Evolutionary conservation across 768 basidiomycete species (phyloP), one percentile per base, ranked within the genome.

Genomic region (Russula sp.): DNA sequence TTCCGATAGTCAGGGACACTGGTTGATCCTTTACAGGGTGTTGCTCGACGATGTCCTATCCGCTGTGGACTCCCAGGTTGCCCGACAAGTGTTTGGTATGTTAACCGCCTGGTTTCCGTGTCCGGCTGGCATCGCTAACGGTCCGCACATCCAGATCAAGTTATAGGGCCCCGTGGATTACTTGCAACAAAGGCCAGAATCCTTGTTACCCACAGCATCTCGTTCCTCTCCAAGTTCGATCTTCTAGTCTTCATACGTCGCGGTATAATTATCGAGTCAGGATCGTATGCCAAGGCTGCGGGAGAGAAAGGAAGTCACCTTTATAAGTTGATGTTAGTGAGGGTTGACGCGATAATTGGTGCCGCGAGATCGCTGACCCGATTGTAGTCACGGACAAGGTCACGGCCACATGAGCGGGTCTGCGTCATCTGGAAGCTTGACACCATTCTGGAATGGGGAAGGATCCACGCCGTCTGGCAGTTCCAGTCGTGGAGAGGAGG

Each of bases 41-140:
- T 81, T 98, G 1, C 79, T 98, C 6, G 96, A 98, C 69, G 95
- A 98, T 66, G 93, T 93, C 48, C 80, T 98, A 38, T 88, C 91
- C 30, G 89, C 89, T 18, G 86, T 92, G 6, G 90, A 92, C 69
- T 84, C 88, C n/a, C 91, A 93, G 73, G 92, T 93, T 42, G 90
- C 90, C 16, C 84, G 89, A 5, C 92, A 94, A 72, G 79, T 94
- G 16, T 94, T 93, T 67, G 88, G 90, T 89, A 69, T 24, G 72
- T 63, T 6, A 13, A 50, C 20, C 57, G 26, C 5, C 24, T 34
- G 28, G 6, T 50, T 50, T 65, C 1, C 13, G 1, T 42, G 16
- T 28, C 28, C 13, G 24, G 32, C 16, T 2, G 0, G 11, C 34
- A 54, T 51, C 26, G 9, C 36, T 67, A 24, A 66, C 18, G 11